Conservation (phyloP, 1,284 basidiomycete genomes). For the Pisolithus thermaeus region DNA sequence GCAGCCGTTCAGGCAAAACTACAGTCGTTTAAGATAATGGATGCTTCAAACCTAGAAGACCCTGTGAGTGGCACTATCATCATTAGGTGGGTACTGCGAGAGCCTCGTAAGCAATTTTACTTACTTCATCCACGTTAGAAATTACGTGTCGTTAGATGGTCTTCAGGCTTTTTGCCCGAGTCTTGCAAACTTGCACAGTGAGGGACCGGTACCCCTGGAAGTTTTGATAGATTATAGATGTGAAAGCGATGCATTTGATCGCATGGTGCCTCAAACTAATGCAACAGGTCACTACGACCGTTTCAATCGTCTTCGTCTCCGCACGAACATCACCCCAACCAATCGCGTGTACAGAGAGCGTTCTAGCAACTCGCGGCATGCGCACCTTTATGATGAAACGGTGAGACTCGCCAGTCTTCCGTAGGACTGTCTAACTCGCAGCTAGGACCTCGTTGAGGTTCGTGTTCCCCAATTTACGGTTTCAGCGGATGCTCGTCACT, state of each 20-base stretch:
- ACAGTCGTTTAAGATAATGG: constrained; percentile 79
- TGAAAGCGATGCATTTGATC: constrained; percentile 80
- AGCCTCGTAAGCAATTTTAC: neutral
- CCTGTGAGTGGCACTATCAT: constrained; percentile 83
- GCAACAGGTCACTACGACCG: constrained; percentile 88
- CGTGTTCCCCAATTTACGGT: constrained; percentile 85
- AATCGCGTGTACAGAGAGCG: constrained; percentile 31
- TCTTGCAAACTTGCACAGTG: constrained; percentile 32
- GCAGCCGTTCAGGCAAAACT: constrained; percentile 81
- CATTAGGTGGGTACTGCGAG: constrained; percentile 53
- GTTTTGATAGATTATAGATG: constrained; percentile 82
- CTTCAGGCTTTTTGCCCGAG: constrained; percentile 89
- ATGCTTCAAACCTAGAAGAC: constrained; percentile 76
- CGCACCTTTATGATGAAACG: constrained; percentile 78
- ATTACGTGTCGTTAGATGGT: constrained; percentile 69
- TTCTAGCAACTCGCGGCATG: constrained; percentile 36
- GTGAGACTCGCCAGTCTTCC: constrained; percentile 31
- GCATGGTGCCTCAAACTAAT: constrained; percentile 86
- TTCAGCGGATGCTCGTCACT: constrained; percentile 86
- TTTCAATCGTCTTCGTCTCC: constrained; percentile 87
- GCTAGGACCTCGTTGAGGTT: constrained; percentile 75
- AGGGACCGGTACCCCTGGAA: constrained; percentile 75
- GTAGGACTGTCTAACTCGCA: constrained; percentile 7
- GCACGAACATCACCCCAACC: constrained; percentile 61
- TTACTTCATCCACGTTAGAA: constrained; percentile 38